Evolutionary conservation across 2,329 filamentous ascomycete genomes (phyloP).

Genomic region (Neopestalotiopsis clavispora): DNA sequence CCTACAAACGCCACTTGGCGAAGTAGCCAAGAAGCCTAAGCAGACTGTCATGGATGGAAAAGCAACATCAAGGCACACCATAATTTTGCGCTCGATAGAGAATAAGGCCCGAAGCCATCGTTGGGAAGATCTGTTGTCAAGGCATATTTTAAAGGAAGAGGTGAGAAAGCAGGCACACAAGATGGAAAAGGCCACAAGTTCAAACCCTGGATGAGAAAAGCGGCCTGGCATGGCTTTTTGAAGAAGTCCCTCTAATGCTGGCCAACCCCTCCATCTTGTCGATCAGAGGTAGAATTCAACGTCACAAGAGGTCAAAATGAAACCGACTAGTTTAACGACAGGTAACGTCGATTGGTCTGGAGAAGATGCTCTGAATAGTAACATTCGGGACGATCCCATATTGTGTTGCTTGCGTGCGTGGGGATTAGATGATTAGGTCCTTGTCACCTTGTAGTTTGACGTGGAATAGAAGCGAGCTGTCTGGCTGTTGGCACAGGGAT

Average conservation of each 20-base stretch:
- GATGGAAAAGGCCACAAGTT: neutral
- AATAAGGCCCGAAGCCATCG: neutral
- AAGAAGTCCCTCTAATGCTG: neutral
- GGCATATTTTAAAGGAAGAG: neutral
- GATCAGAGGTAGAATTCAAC: slow-evolving; percentile 4
- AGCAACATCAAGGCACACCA: too few relatives aligned
- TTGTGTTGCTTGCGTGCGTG: neutral
- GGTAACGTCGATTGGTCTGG: slow-evolving; percentile 18
- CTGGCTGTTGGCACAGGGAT: slow-evolving; percentile 9
- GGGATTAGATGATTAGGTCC: neutral
- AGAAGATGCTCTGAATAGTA: slow-evolving; percentile 16
- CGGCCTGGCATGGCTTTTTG: neutral
- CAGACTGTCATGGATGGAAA: too few relatives aligned
- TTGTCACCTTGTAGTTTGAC: neutral
- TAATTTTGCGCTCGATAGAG: too few relatives aligned
- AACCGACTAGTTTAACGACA: slow-evolving; percentile 17
- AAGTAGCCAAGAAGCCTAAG: too few relatives aligned
- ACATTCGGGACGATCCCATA: slow-evolving; percentile 16
- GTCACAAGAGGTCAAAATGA: slow-evolving; percentile 16
- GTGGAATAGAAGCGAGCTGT: neutral
- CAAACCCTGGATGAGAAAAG: neutral
- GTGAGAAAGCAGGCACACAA: neutral
- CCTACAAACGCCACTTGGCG: too few relatives aligned
- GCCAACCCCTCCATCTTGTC: slow-evolving; percentile 10
- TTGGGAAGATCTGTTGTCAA: neutral